phyloP scores from a whole-genome alignment of 2,329 filamentous ascomycete genomes.

The Aspergillus sp. region DNA sequence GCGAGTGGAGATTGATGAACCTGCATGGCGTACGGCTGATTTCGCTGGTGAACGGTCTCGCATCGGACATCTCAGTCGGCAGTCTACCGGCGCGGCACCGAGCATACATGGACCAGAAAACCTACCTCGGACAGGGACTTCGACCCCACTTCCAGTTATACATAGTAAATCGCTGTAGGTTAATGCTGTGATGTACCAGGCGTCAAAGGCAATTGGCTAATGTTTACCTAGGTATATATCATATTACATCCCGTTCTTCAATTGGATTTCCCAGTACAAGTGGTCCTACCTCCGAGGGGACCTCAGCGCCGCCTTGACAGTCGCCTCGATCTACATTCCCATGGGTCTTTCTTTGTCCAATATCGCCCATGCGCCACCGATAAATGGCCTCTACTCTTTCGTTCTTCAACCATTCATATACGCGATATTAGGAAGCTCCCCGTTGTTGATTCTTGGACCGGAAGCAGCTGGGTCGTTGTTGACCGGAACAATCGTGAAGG shows the following conservation, averaged over 20 bases:
- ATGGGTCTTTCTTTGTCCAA: constrained; percentile 95
- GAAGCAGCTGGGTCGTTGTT: constrained; percentile 92
- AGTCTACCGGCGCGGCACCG: neutral
- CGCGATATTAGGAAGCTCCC: constrained; percentile 84
- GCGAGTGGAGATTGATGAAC: constrained; percentile 57
- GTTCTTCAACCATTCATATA: constrained; percentile 91
- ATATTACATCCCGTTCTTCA: constrained; percentile 90
- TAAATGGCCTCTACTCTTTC: constrained; percentile 92
- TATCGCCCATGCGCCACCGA: constrained; percentile 85
- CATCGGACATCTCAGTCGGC: neutral
- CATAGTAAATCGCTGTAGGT: constrained; percentile 72
- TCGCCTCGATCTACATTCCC: constrained; percentile 97
- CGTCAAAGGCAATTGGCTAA: constrained; percentile 8
- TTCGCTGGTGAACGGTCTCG: constrained; percentile 42
- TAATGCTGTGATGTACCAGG: neutral
- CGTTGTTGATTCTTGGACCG: constrained; percentile 90
- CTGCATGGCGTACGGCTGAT: neutral
- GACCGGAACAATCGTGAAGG: constrained; percentile 80
- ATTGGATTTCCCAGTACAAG: constrained; percentile 86
- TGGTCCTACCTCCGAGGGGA: constrained; percentile 82
- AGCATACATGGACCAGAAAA: constrained; percentile 54
- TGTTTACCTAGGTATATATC: constrained; percentile 68
- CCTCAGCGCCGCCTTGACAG: constrained; percentile 83
- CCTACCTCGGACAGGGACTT: constrained; percentile 71
- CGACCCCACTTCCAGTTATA: constrained; percentile 70